A percentile compares a stretch with the other conserved stretches of the same genome.
Evolutionary conservation across 2,329 filamentous ascomycete genomes (phyloP).

Genomic region (Beauveria rudraprayagi): DNA sequence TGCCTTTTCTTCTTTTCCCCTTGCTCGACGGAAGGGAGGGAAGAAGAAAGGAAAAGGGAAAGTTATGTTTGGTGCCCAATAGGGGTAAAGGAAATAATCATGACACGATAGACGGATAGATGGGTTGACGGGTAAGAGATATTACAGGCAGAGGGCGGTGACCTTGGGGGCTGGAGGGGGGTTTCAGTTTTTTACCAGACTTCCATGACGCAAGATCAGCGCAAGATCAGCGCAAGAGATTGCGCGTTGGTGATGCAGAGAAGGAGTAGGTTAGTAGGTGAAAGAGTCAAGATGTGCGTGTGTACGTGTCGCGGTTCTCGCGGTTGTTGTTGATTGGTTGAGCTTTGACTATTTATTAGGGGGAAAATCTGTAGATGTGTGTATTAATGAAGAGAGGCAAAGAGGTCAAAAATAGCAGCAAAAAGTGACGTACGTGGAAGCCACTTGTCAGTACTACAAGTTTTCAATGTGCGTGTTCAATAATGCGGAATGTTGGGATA

Average conservation of each 20-base stretch:
- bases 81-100: neutral
- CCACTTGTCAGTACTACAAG: no score
- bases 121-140: neutral
- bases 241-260: neutral
- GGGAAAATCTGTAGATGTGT: neutral
- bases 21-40: neutral
- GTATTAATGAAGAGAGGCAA: neutral
- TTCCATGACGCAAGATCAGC: slow-evolving; percentile 2
- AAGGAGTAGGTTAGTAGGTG: neutral
- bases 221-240: neutral
- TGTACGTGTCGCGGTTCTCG: no score
- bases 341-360: neutral
- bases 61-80: neutral
- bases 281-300: neutral
- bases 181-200: neutral
- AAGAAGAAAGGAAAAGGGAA: neutral
- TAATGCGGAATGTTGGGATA: neutral
- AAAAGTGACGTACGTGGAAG: no score
- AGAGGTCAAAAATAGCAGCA: neutral
- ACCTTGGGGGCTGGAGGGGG: neutral
- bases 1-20: neutral
- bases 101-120: no score
- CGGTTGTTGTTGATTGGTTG: neutral
- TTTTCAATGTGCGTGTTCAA: no score
- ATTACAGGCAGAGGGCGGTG: neutral